Evolutionary conservation across 495 filamentous ascomycete genomes (phyloP), one percentile per base, ranked within the genome.

Genomic region (Neurospora tetrasperma): DNA sequence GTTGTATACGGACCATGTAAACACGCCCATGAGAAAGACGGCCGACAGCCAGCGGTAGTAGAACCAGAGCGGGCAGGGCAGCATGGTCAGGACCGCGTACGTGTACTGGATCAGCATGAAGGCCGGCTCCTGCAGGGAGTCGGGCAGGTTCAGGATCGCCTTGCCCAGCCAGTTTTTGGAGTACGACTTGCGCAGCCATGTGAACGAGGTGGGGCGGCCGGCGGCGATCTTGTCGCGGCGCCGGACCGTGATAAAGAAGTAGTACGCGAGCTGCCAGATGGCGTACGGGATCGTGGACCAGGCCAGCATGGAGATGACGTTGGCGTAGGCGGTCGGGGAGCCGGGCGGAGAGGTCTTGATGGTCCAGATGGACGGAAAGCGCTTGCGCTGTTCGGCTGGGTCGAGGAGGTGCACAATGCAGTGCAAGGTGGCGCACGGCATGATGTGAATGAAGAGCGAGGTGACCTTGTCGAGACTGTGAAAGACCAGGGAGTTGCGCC

Each of bases 361-460:
- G 42, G 87, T 86, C 83, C 92, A 92, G 74, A 98, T 88, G 12
- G 94, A 94, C 1, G 95, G 94, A 82, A 97, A 98, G n/a, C 90
- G 88, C 43, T 84, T 79, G 71, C 88, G 82, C 78, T 94, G 90
- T 43, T 85, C 80, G 9, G 87, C 87, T 14, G 88, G 83, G 5
- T 90, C 80, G 27, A 94, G 85, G 68, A 98, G 85, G 78, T 99
- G 96, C 46, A 97, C 92, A 38, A 98, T 84, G 78, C 93, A 96
- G 82, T 99, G 96, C 62, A 98, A 85, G 31, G 94, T 91, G 10
- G 92, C 94, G 69, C 94, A 96, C 5, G 96, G 96, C 94, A 98
- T 98, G 76, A 99, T 97, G 82, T 99, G 96, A 75, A 99, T 97
- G 84, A 99, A 98, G 39, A 98, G 91, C 85, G 92, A 94, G 43